Conservation (phyloP, 2,329 filamentous ascomycete species). For the Scedosporium apiospermum region DNA sequence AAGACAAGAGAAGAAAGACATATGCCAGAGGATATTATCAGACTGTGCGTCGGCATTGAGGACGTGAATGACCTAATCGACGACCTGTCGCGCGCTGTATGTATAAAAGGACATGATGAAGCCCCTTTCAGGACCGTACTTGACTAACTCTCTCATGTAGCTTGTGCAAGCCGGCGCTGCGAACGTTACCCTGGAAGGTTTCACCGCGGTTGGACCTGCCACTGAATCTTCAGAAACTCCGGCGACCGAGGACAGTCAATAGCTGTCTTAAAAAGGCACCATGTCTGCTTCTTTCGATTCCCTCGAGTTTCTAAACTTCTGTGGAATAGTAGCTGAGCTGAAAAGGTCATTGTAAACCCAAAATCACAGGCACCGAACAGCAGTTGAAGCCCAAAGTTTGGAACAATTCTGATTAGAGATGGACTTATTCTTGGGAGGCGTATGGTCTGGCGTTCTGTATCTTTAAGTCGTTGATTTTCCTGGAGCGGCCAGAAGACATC, state of each 20-base stretch:
- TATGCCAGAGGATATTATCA: constrained; percentile 94
- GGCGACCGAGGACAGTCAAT: background rate
- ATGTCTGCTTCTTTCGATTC: background rate
- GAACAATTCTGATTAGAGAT: too few relatives aligned
- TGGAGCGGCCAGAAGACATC: too few relatives aligned
- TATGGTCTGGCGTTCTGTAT: too few relatives aligned
- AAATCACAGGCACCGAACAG: too few relatives aligned
- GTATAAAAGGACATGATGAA: constrained; percentile 25
- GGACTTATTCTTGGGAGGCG: too few relatives aligned
- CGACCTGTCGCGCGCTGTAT: constrained; percentile 81
- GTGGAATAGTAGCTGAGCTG: too few relatives aligned
- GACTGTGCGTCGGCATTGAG: constrained; percentile 93
- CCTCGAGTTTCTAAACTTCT: constrained; percentile 12
- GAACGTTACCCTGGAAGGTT: constrained; percentile 72
- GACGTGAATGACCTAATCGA: constrained; percentile 87
- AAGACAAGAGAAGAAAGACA: constrained; percentile 83
- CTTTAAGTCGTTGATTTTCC: too few relatives aligned
- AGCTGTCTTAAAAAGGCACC: background rate
- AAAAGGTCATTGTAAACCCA: too few relatives aligned
- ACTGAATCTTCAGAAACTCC: background rate
- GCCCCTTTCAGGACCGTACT: background rate
- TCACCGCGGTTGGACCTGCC: constrained; percentile 39
- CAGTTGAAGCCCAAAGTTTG: too few relatives aligned
- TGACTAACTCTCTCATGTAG: constrained; percentile 33
- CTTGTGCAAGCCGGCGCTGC: constrained; percentile 93